Evolutionary conservation across 2,329 filamentous ascomycete species (phyloP), one percentile per base, ranked within the genome.

Genomic region (Aciculosporium take): DNA sequence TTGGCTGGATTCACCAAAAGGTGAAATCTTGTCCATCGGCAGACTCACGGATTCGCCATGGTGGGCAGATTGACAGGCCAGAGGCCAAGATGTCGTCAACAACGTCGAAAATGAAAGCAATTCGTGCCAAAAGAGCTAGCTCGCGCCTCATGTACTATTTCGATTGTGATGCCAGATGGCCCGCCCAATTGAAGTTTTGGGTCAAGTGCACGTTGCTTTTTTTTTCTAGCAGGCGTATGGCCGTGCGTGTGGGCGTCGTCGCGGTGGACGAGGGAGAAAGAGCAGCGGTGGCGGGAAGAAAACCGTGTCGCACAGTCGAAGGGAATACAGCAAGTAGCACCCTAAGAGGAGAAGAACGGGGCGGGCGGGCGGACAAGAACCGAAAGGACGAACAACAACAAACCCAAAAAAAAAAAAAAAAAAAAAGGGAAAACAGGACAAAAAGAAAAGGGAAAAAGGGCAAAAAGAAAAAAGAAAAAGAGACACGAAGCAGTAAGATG

Each of bases 31-130:
- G 10, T 13, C 21, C 17, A 24, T 5, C 6, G 20, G 25, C 15
- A 42, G 32, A 48, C 49, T 47, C 33, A 51, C 49, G 45, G 40
- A 33, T 50, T 50, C 39, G 48, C 49, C 49, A 51, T 51, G 45
- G 25, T 43, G 37, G 25, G 24, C 36, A 9, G 12, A 23, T 39
- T 27, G 41, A 41, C 27, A 40, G 38, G 41, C 36, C 24, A 13
- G 29, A 5, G 39, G 32, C 32, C 20, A 24, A 24, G 18, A 2
- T 41, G 3, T 23, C 9, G 24, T 36, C 31, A 30, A 15, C n/a
- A 41, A 30, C 23, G 10, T 35, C 18, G 27, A 12, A 12, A 10
- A 7, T 13, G 3, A 18, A 21, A 23, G 17, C 18, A 20, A 13
- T 9, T 30, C n/a, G 24, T 21, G 36, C 12, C 17, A 12, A 10